Evolutionary conservation across 805 yeast genomes (phyloP), one percentile per base, ranked within the genome.

Genomic region (Maudiozyma bulderi): DNA sequence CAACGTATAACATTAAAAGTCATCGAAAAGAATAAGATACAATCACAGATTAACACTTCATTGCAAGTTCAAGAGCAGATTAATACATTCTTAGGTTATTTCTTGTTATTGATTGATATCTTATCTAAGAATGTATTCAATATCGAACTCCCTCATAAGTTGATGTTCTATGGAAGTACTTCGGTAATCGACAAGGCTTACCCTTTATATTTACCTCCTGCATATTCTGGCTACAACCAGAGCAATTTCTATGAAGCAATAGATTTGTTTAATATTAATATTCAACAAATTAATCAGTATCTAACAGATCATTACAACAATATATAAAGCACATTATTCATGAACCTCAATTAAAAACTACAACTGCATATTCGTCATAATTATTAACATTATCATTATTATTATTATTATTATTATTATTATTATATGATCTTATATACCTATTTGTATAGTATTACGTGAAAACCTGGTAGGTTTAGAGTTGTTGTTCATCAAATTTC

Each of bases 401-500:
- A 45, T 45, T 37, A 37, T 26, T 29, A 14, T 14, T 20, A 13
- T 3, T 26, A 14, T 26, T 29, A 40, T 40, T 40, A 45, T 45
- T 37, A 37, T 26, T 29, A 14, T 14, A 3, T 20, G 26, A 20
- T 20, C n/a, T 20, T 20, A 20, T 20, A 20, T 20, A 20, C 26
- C 26, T 20, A 20, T 20, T 20, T 20, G 26, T 20, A 20, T 20
- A 20, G 4, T 20, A 20, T 20, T 20, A 20, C 26, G 26, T 20
- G 26, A 20, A 20, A 20, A 2, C 26, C 26, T 20, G 2, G 26
- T 20, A 20, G 26, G 30, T 15, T 46, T 50, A 82, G 9, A 43
- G 61, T 8, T 62, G 56, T 60, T 81, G 86, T 38, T 62, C 57
- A 57, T 84, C 88, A 45, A 80, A 60, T 3, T 47, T 54, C 6